Evolutionary conservation across 352 stramenopile species (phyloP).

Genomic region (Globisporangium parvum): DNA sequence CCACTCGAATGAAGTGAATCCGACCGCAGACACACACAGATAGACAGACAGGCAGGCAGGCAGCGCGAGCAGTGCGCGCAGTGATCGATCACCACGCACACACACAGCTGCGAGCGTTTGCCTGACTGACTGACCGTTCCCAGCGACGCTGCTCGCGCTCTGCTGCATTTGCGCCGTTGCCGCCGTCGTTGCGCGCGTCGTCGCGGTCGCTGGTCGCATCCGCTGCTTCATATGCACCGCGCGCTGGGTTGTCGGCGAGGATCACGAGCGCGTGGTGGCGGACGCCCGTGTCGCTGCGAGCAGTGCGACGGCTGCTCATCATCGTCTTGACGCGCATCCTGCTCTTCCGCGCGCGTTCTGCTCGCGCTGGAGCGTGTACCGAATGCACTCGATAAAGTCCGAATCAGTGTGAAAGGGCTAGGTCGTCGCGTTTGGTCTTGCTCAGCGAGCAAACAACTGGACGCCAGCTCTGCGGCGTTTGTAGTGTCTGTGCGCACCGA

Average conservation of each 20-base stretch:
- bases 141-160: not conserved
- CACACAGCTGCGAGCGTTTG: not conserved
- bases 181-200: not conserved
- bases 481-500: too few species aligned
- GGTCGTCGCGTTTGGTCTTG: too few species aligned
- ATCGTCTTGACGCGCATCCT: not conserved
- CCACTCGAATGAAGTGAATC: not conserved
- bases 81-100: not conserved
- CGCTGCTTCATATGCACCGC: not conserved
- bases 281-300: not conserved
- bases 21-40: too few species aligned
- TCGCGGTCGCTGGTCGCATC: not conserved
- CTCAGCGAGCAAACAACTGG: too few species aligned
- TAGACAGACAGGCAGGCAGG: not conserved
- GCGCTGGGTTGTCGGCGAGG: not conserved
- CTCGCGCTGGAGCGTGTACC: too few species aligned
- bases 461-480: too few species aligned
- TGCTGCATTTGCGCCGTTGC: not conserved
- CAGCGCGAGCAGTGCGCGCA: not conserved
- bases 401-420: too few species aligned
- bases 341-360: too few species aligned
- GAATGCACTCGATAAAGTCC: too few species aligned
- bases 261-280: constrained; percentile 10
- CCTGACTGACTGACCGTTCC: not conserved
- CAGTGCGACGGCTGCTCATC: too few species aligned